These are phyloP conservation scores for Epichloe hybrida DNA, from an alignment of 2,329 filamentous ascomycete genomes.

Conservation along the genomic window DNA sequence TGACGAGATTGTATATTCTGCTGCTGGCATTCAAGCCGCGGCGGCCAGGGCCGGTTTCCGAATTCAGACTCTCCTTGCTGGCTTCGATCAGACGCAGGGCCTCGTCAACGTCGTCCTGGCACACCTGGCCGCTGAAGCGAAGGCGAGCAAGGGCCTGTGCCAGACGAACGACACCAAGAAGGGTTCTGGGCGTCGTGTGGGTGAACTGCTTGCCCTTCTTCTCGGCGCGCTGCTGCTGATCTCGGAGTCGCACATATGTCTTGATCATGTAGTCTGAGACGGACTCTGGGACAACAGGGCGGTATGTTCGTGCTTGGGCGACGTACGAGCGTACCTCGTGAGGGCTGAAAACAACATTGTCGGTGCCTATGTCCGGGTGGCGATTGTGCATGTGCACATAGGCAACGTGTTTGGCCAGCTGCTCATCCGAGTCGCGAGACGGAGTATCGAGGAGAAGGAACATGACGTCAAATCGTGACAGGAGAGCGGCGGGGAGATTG, in stretches of 20 bases:
- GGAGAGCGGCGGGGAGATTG: slow-evolving; percentile 90
- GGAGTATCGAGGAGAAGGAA: slow-evolving; percentile 96
- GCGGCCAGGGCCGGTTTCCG: slow-evolving; percentile 46
- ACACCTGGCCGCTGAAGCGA: slow-evolving; percentile 73
- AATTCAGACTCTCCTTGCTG: slow-evolving; percentile 79
- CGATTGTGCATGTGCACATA: slow-evolving; percentile 95
- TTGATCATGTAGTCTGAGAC: slow-evolving; percentile 96
- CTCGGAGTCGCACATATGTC: slow-evolving; percentile 88
- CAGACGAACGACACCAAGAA: slow-evolving; percentile 83
- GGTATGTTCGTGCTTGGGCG: slow-evolving; percentile 78
- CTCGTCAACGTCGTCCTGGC: slow-evolving; percentile 90
- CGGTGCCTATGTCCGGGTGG: slow-evolving; percentile 60
- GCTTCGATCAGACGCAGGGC: slow-evolving; percentile 83
- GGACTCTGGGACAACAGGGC: slow-evolving; percentile 69
- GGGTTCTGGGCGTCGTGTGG: slow-evolving; percentile 84
- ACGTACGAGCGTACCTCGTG: slow-evolving; percentile 94
- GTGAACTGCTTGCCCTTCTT: slow-evolving; percentile 84
- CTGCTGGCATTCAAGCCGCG: slow-evolving; percentile 68
- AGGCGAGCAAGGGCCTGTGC: slow-evolving; percentile 87
- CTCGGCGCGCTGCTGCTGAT: slow-evolving; percentile 84
- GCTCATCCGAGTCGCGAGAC: slow-evolving; percentile 75
- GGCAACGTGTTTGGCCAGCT: slow-evolving; percentile 88
- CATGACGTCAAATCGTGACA: slow-evolving; percentile 93
- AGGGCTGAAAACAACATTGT: slow-evolving; percentile 68
- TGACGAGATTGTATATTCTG: slow-evolving; percentile 91